Evolutionary conservation across 2,329 filamentous ascomycete genomes (phyloP), one percentile per base, ranked within the genome.

Genomic region (Colletotrichum truncatum): DNA sequence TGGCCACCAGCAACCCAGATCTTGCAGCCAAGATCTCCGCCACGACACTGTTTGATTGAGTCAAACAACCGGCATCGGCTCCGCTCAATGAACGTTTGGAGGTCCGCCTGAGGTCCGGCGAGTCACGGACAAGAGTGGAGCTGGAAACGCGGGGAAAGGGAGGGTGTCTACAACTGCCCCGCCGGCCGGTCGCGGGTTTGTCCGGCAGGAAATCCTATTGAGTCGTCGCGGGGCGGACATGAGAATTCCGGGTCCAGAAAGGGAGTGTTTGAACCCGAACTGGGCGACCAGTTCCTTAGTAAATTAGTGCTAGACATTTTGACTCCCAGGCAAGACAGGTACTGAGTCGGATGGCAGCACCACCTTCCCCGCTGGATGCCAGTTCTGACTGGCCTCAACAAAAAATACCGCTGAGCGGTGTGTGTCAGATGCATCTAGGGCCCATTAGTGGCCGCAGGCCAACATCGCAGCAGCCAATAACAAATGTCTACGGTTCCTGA

Each of bases 361-460:
- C 10, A 39, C 23, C 9, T 30, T 49, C 38, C 34, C 48, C 26
- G 57, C 23, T 49, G 49, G n/a, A 41, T 25, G 18, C 34, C 49
- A 30, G 23, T 41, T 32, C 36, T 56, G 14, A 63, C 41, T 66
- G 58, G 63, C 32, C 63, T 66, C 63, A 63, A 56, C 63, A 66
- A 55, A 66, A 66, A 49, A 51, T 32, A 18, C 51, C 36, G 28
- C 57, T 59, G 52, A 59, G 64, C 64, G 64, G 64, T 66, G 64
- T 66, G 64, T 66, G 64, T 66, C 64, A 66, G 52, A 64, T 58
- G 60, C 64, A 66, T 66, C 59, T 41, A 21, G 38, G 36, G 46
- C 58, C 23, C 28, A 28, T 62, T 66, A 66, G 63, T 51, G 63
- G 63, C 57, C 63, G 63, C 58, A 66, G 36, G 26, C 14, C 18